phyloP scores from a whole-genome alignment of 1,139 yeast genomes.

The Yamadazyma triangularis region DNA sequence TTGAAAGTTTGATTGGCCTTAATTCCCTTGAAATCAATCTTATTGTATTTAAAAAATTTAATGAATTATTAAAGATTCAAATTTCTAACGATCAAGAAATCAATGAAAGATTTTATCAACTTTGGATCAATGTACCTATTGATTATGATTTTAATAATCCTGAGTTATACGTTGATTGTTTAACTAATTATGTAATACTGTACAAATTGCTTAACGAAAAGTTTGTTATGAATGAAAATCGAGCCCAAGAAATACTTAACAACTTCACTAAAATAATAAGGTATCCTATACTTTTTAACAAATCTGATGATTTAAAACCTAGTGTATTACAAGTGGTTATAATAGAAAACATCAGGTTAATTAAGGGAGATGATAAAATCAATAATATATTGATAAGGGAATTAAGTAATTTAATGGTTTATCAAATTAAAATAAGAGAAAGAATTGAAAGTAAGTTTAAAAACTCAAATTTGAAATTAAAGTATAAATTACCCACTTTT shows the following conservation, averaged over 20 bases:
- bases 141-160: constrained; percentile 55
- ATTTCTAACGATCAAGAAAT: constrained; percentile 16
- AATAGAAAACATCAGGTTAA: constrained; percentile 19
- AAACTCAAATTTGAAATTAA: constrained; percentile 21
- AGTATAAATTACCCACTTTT: constrained; percentile 59
- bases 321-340: constrained; percentile 50
- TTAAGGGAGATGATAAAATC: constrained; percentile 21
- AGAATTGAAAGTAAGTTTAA: constrained; percentile 41
- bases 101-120: constrained; percentile 44
- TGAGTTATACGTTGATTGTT: constrained; percentile 49
- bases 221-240: constrained; percentile 27
- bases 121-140: constrained; percentile 61
- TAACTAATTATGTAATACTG: constrained; percentile 46
- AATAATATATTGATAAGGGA: constrained; percentile 49
- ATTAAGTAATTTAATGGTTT: constrained; percentile 45
- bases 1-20: constrained; percentile 30
- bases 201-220: constrained; percentile 42
- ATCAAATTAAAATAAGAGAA: constrained; percentile 58
- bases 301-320: constrained; percentile 43
- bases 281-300: constrained; percentile 59
- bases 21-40: constrained; percentile 46
- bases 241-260: constrained; percentile 32
- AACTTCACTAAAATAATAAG: constrained; percentile 57
- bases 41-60: constrained; percentile 49
- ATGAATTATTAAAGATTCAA: constrained; percentile 32